phyloP scores from a whole-genome alignment of 78 protist genomes.

The Planoprotostelium fungivorum region DNA sequence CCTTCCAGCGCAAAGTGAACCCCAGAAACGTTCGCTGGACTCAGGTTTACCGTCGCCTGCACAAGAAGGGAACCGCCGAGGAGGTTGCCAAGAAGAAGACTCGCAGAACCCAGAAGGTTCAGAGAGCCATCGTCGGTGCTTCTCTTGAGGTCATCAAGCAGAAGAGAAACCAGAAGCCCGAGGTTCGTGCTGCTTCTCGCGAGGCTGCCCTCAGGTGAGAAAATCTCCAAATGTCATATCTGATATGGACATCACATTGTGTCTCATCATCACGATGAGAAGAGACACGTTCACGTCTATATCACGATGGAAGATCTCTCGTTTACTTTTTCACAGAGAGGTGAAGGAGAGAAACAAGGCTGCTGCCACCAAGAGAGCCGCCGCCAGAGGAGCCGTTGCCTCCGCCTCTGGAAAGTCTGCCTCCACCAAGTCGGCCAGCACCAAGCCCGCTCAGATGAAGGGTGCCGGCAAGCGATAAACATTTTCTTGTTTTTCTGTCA shows the following conservation, averaged over 20 bases:
- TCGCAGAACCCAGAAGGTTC: slow-evolving; percentile 47
- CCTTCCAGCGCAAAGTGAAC: slow-evolving; percentile 71
- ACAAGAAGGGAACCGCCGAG: slow-evolving; percentile 50
- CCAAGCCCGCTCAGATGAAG: not conserved
- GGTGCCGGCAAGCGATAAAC: not conserved
- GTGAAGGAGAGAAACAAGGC: slow-evolving; percentile 67
- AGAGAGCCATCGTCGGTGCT: slow-evolving; percentile 71
- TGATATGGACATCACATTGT: no score
- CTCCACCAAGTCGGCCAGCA: slow-evolving; percentile 5
- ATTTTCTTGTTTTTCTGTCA: not conserved
- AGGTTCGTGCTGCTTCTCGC: slow-evolving; percentile 58
- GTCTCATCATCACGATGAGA: not conserved
- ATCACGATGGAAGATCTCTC: not conserved
- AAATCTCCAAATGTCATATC: no score
- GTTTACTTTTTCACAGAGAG: slow-evolving; percentile 17
- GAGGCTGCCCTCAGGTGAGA: slow-evolving; percentile 65
- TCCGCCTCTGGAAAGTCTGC: slow-evolving; percentile 4
- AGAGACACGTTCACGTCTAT: not conserved
- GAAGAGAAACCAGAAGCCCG: slow-evolving; percentile 62
- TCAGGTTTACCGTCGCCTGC: slow-evolving; percentile 62
- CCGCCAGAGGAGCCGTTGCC: slow-evolving; percentile 1
- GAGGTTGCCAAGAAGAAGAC: slow-evolving; percentile 48
- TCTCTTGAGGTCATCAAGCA: slow-evolving; percentile 74
- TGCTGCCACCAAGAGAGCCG: slow-evolving; percentile 25
- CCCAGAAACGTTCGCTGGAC: slow-evolving; percentile 80